Evolutionary conservation across 345 rosid species (phyloP).

Genomic region (Litchi chinensis): DNA sequence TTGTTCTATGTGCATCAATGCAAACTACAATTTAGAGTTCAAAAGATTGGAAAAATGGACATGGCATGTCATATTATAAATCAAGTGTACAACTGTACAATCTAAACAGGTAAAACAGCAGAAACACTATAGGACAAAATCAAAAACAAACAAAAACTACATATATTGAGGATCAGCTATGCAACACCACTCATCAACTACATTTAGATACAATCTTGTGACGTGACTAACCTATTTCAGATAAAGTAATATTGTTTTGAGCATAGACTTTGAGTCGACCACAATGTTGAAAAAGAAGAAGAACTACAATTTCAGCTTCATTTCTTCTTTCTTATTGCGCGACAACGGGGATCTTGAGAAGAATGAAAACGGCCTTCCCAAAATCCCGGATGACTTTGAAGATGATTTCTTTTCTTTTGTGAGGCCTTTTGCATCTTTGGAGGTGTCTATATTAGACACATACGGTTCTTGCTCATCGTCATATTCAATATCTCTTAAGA

Average conservation of each 20-base stretch:
- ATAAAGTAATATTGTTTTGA: not conserved
- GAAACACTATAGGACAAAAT: constrained; percentile 16
- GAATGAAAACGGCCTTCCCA: constrained; percentile 30
- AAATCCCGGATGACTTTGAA: constrained; percentile 42
- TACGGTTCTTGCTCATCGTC: constrained; percentile 26
- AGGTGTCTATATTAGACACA: constrained; percentile 15
- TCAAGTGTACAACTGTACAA: constrained; percentile 23
- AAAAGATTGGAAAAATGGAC: constrained; percentile 11
- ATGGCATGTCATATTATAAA: not conserved
- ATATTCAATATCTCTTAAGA: constrained; percentile 45
- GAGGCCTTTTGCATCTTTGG: constrained; percentile 20
- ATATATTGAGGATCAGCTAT: constrained; percentile 7
- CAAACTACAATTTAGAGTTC: not conserved
- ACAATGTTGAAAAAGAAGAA: not conserved
- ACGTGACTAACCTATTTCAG: constrained; percentile 10
- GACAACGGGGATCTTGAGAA: constrained; percentile 29
- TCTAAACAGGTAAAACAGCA: constrained; percentile 12
- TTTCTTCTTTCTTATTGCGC: constrained; percentile 42
- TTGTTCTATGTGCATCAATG: not conserved
- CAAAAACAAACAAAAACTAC: constrained; percentile 10
- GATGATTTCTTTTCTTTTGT: constrained; percentile 36
- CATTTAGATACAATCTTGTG: constrained; percentile 1
- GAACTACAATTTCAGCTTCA: constrained; percentile 21
- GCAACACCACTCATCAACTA: constrained; percentile 12
- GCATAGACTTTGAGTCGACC: not conserved